phyloP scores from a whole-genome alignment of 176 grass and related monocot species.

The Avena atlantica region DNA sequence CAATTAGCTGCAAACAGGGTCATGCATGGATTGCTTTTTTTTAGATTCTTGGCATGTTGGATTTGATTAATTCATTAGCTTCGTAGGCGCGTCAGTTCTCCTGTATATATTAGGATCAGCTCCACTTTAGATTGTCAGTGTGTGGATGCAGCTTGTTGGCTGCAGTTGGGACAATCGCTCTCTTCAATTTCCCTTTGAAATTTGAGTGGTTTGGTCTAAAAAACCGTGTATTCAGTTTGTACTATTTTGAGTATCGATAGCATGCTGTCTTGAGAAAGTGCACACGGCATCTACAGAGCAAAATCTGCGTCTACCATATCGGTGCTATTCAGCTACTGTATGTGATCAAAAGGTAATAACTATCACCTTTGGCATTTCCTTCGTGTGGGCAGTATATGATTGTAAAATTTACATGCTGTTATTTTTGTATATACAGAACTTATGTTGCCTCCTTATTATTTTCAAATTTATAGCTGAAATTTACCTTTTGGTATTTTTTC shows the following conservation, averaged over 20 bases:
- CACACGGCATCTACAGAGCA: not conserved
- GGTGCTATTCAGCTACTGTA: not conserved
- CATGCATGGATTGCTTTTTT: conserved; percentile 8
- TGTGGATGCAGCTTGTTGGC: not conserved
- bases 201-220: not conserved
- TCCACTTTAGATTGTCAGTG: not conserved
- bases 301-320: not conserved
- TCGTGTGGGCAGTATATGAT: not conserved
- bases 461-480: not conserved
- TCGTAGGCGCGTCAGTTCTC: not conserved
- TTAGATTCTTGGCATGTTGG: conserved; percentile 11
- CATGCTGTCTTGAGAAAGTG: not conserved
- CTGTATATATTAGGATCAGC: not conserved
- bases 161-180: not conserved
- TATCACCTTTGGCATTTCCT: not conserved
- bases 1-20: not conserved
- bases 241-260: not conserved
- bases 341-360: not conserved
- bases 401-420: not conserved
- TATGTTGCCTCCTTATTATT: not conserved
- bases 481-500: not conserved
- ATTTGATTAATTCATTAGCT: conserved; percentile 18
- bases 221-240: not conserved
- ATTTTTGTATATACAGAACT: not conserved
- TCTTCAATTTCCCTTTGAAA: not conserved